Evolutionary conservation across 1,284 basidiomycete genomes (phyloP).

Genomic region (Moniliophthora roreri): DNA sequence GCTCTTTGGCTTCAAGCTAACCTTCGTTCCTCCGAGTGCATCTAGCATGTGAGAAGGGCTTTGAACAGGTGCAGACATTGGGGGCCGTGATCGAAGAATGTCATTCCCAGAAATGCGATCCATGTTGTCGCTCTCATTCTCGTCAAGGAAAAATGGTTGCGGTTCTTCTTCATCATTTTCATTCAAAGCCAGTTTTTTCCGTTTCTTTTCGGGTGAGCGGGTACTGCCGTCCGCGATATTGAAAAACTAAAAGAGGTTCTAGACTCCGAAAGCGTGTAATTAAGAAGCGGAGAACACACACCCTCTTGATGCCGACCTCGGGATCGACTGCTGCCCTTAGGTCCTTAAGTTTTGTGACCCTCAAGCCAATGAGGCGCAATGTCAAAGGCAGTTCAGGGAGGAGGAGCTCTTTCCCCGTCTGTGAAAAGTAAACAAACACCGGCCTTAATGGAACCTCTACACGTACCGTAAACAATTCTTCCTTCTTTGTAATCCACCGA

Average conservation of each 20-base stretch:
- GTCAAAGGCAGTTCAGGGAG: slow-evolving; percentile 76
- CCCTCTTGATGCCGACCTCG: slow-evolving; percentile 59
- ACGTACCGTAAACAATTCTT: slow-evolving; percentile 75
- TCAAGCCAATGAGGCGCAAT: slow-evolving; percentile 78
- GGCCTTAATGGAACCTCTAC: background rate
- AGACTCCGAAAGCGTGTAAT: background rate
- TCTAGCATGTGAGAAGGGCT: background rate
- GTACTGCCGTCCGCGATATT: background rate
- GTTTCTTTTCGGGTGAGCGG: background rate
- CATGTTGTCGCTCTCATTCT: slow-evolving; percentile 39
- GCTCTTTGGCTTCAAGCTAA: slow-evolving; percentile 8
- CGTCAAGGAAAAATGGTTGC: slow-evolving; percentile 33
- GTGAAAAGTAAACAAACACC: slow-evolving; percentile 4
- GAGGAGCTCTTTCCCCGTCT: slow-evolving; percentile 84
- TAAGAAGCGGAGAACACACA: slow-evolving; percentile 29
- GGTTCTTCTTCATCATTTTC: background rate
- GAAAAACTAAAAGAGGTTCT: background rate
- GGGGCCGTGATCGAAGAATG: slow-evolving; percentile 19
- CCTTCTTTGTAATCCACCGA: slow-evolving; percentile 75
- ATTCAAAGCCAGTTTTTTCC: background rate
- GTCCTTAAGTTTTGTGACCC: slow-evolving; percentile 85
- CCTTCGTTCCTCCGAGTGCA: background rate
- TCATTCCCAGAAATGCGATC: slow-evolving; percentile 14
- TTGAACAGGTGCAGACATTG: slow-evolving; percentile 18
- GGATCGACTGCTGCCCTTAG: slow-evolving; percentile 49